Conservation (phyloP, 768 basidiomycete genomes). For the Hericium erinaceus region DNA sequence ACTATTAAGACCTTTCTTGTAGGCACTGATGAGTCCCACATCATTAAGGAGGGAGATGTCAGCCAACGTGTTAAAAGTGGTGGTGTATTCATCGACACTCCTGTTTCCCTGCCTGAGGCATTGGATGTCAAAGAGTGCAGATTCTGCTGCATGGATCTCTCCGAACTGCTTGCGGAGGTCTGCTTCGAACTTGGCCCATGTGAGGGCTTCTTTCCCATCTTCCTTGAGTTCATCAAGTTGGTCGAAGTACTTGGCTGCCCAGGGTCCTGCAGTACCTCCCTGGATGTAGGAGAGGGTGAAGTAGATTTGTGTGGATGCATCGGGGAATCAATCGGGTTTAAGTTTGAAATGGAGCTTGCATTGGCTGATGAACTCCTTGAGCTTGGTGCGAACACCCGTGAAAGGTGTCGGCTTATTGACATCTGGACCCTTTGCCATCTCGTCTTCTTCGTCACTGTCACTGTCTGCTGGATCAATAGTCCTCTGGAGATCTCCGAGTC, state of each 20-base stretch:
- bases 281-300: not conserved
- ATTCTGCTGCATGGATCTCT: not conserved
- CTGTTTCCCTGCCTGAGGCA: not conserved
- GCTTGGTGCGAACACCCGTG: not conserved
- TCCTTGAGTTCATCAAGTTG: not conserved
- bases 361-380: not conserved
- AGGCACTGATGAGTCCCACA: not conserved
- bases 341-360: not conserved
- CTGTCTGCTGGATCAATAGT: too few species aligned
- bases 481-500: too few species aligned
- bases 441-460: too few species aligned
- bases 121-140: not conserved
- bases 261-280: not conserved
- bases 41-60: not conserved
- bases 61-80: not conserved
- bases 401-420: not conserved
- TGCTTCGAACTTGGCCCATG: not conserved
- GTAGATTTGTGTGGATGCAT: not conserved
- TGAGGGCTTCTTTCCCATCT: not conserved
- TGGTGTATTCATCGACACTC: not conserved
- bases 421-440: too few species aligned
- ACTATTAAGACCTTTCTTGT: not conserved
- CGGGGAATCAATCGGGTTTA: not conserved
- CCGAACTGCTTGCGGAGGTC: not conserved
- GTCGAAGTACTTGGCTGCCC: not conserved